These are phyloP conservation scores for Paraphoma sp. DNA, from an alignment of 2,329 filamentous ascomycete species.

Conservation along the genomic window DNA sequence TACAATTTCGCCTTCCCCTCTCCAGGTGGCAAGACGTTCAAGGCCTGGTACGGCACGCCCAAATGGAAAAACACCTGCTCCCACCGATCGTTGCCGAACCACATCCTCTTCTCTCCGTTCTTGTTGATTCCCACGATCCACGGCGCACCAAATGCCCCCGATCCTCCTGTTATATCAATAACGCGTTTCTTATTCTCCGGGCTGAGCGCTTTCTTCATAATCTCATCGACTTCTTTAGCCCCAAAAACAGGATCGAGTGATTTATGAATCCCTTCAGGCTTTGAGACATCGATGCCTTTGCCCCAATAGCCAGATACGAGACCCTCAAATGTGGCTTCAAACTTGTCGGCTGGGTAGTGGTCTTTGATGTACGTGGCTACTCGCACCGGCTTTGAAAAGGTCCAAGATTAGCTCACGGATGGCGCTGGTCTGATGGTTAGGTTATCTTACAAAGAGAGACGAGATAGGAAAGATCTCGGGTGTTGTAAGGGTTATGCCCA, in stretches of 20 bases:
- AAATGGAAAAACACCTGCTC: neutral
- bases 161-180: conserved; percentile 9
- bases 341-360: conserved; percentile 12
- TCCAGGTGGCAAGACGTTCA: neutral
- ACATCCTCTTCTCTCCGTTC: neutral
- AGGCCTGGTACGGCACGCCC: neutral
- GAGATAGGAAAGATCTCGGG: neutral
- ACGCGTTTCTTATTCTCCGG: conserved; percentile 17
- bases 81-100: neutral
- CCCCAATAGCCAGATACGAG: conserved; percentile 11
- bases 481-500: neutral
- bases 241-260: neutral
- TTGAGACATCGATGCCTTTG: conserved; percentile 12
- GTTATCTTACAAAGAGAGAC: neutral
- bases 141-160: conserved; percentile 13
- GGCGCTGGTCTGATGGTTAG: no score
- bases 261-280: conserved; percentile 1
- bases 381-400: conserved; percentile 3
- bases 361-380: conserved; percentile 13
- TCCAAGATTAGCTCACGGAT: no score
- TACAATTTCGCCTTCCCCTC: neutral
- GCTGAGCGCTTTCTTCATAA: conserved; percentile 11
- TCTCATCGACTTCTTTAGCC: conserved; percentile 6
- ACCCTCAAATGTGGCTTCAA: conserved; percentile 11
- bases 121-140: neutral